Conservation (phyloP, 441 rosid genomes). For the Populus trichocarpa region DNA sequence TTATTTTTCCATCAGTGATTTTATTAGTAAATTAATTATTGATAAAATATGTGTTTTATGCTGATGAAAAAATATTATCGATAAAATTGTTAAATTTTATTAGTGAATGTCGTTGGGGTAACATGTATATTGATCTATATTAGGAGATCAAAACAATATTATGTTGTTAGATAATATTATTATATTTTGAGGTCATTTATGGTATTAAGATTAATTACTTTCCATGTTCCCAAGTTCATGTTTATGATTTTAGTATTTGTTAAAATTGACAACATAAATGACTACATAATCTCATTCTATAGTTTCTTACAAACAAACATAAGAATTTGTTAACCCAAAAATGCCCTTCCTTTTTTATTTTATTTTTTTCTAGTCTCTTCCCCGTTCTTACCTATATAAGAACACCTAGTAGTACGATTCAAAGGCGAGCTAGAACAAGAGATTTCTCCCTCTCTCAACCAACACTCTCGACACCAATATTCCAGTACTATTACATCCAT, state of each 20-base stretch:
- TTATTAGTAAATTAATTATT: no score
- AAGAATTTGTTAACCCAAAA: neutral
- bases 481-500: neutral
- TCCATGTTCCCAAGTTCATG: neutral
- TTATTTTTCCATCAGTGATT: no score
- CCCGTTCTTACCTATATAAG: neutral
- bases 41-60: no score
- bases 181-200: neutral
- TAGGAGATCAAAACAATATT: no score
- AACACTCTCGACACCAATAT: neutral
- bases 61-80: rapidly evolving
- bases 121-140: neutral
- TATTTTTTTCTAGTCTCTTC: neutral
- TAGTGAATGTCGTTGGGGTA: neutral
- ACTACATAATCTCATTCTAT: neutral
- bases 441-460: neutral
- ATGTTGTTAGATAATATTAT: no score
- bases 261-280: no score
- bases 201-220: neutral
- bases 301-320: neutral
- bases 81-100: no score
- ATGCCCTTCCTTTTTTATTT: neutral
- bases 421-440: neutral
- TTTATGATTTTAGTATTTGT: no score
- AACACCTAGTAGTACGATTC: neutral